Percentiles rank a stretch among this genome's conserved stretches.
These are phyloP conservation scores for Pisolithus tinctorius DNA, from an alignment of 768 basidiomycete genomes.

Conservation along the genomic window DNA sequence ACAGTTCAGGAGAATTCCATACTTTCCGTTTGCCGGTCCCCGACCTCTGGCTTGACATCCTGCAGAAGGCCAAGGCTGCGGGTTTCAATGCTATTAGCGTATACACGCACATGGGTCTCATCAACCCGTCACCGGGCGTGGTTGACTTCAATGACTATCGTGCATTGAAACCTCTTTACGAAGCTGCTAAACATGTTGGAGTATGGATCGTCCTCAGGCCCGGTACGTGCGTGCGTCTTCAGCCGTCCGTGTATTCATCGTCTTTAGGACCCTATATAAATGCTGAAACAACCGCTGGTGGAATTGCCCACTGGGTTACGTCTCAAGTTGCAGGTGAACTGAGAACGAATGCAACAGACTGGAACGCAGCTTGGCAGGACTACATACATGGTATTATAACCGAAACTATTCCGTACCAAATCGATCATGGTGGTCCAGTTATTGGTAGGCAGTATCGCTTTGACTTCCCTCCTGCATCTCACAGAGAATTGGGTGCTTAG, in stretches of 20 bases:
- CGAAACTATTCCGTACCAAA: constrained; percentile 57
- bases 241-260: background rate
- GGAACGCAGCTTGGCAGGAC: constrained; percentile 60
- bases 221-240: constrained; percentile 34
- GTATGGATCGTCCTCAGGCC: constrained; percentile 78
- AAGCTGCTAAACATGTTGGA: constrained; percentile 67
- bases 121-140: constrained; percentile 67
- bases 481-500: constrained; percentile 21
- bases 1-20: constrained; percentile 80
- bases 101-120: constrained; percentile 74
- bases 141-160: constrained; percentile 70
- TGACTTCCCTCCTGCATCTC: background rate
- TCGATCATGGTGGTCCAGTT: constrained; percentile 67
- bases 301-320: constrained; percentile 65
- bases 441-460: constrained; percentile 41
- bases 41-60: constrained; percentile 73
- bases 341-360: constrained; percentile 67
- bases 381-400: constrained; percentile 65
- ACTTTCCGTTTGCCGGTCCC: constrained; percentile 77
- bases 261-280: constrained; percentile 49
- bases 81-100: constrained; percentile 76
- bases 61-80: constrained; percentile 75
- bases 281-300: constrained; percentile 76
- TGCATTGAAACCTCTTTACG: constrained; percentile 61
- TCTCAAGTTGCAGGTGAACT: constrained; percentile 56